A percentile compares a stretch with the other conserved stretches of the same genome.
These are phyloP conservation scores for Colletotrichum limetticola DNA, from an alignment of 2,329 filamentous ascomycete genomes.

Conservation along the genomic window DNA sequence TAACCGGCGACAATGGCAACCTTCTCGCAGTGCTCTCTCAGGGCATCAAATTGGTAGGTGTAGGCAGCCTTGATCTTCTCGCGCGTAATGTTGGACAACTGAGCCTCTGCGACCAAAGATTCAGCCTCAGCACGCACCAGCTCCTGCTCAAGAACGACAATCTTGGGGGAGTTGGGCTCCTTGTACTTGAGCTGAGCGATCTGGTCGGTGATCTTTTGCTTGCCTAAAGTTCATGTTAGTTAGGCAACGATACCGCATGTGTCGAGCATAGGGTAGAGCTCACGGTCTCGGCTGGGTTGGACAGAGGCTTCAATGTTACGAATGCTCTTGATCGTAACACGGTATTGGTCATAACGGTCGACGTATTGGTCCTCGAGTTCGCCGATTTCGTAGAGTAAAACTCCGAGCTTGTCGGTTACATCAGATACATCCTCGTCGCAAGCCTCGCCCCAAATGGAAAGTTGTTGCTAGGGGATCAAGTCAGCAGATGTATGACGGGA, in stretches of 20 bases:
- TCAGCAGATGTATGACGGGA: neutral
- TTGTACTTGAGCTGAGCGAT: slow-evolving; percentile 99
- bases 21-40: slow-evolving; percentile 98
- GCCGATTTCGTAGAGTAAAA: slow-evolving; percentile 97
- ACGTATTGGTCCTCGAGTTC: slow-evolving; percentile 99
- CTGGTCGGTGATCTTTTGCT: slow-evolving; percentile 99
- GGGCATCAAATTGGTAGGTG: slow-evolving; percentile 96
- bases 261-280: slow-evolving; percentile 46
- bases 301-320: slow-evolving; percentile 99
- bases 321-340: slow-evolving; percentile 99
- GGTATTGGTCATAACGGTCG: slow-evolving; percentile 98
- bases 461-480: slow-evolving; percentile 80
- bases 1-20: slow-evolving; percentile 97
- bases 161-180: slow-evolving; percentile 97
- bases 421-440: slow-evolving; percentile 98
- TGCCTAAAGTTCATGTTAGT: slow-evolving; percentile 66
- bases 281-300: slow-evolving; percentile 96
- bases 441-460: slow-evolving; percentile 95
- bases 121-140: slow-evolving; percentile 98
- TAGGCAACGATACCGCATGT: neutral
- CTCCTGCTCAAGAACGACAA: slow-evolving; percentile 97
- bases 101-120: slow-evolving; percentile 97
- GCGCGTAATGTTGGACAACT: slow-evolving; percentile 98
- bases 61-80: slow-evolving; percentile 99
- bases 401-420: slow-evolving; percentile 98